These are phyloP conservation scores for Sextonia rubra DNA, from an alignment of 164 flowering plant species.

Conservation along the genomic window DNA sequence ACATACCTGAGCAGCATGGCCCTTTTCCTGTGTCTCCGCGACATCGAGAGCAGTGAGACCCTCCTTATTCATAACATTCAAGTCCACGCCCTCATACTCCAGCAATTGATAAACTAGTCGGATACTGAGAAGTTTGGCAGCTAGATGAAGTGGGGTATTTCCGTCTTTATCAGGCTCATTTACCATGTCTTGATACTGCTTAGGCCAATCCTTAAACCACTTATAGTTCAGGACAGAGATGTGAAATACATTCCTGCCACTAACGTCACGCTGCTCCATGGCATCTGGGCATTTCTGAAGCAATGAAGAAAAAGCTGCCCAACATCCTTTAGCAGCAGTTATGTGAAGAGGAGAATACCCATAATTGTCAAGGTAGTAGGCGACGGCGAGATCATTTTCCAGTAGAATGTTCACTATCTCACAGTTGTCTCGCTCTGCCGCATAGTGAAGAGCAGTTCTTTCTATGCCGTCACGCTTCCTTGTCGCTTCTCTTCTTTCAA, in stretches of 20 bases:
- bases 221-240: background rate
- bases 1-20: background rate
- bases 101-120: background rate
- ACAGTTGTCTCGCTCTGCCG: background rate
- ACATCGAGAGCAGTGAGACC: conserved; percentile 1
- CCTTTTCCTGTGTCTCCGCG: background rate
- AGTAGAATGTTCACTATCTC: background rate
- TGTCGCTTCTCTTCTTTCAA: background rate
- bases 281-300: conserved; percentile 6
- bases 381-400: background rate
- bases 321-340: background rate
- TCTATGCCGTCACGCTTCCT: background rate
- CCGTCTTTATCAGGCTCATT: background rate
- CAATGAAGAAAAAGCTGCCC: background rate
- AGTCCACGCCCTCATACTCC: background rate
- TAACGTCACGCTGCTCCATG: background rate
- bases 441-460: conserved; percentile 1
- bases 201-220: background rate
- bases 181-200: background rate
- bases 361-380: background rate
- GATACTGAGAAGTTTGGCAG: background rate
- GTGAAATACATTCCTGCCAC: conserved; percentile 5
- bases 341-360: background rate
- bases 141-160: conserved; percentile 6
- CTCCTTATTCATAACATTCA: background rate